Conservation (phyloP, 352 stramenopile genomes). For the Thalassiosira sp. region DNA sequence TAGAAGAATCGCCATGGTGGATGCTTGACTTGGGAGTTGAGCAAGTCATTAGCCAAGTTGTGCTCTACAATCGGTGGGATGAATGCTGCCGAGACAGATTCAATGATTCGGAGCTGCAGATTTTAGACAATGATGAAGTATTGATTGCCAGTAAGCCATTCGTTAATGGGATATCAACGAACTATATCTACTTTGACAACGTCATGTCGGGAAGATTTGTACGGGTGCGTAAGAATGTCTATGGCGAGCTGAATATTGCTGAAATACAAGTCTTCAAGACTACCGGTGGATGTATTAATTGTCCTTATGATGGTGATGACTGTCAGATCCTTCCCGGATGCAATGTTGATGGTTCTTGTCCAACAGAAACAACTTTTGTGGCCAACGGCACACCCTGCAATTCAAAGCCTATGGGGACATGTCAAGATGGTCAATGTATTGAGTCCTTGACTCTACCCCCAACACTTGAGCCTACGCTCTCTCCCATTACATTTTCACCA, state of each 20-base stretch:
- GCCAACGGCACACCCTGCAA: no score
- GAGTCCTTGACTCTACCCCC: no score
- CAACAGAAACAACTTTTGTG: no score
- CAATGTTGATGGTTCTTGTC: no score
- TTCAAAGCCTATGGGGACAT: no score
- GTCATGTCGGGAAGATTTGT: conserved; percentile 8
- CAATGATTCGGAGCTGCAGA: neutral
- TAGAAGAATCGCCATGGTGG: neutral
- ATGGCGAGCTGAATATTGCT: conserved; percentile 15
- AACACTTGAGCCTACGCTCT: no score
- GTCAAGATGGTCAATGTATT: no score
- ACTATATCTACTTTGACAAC: neutral
- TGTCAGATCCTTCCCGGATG: no score
- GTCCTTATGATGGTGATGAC: no score
- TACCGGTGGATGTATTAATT: no score
- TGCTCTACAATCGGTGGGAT: neutral
- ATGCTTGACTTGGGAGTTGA: neutral
- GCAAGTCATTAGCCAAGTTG: conserved; percentile 1
- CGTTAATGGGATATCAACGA: no score
- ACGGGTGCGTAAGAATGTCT: neutral
- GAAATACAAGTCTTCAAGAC: conserved; percentile 26
- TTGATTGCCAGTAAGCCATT: neutral
- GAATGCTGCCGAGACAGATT: conserved; percentile 10
- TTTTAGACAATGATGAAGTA: neutral
- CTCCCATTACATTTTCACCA: no score